Evolutionary conservation across 352 stramenopile genomes (phyloP).

Genomic region (Phytophthora lateralis): DNA sequence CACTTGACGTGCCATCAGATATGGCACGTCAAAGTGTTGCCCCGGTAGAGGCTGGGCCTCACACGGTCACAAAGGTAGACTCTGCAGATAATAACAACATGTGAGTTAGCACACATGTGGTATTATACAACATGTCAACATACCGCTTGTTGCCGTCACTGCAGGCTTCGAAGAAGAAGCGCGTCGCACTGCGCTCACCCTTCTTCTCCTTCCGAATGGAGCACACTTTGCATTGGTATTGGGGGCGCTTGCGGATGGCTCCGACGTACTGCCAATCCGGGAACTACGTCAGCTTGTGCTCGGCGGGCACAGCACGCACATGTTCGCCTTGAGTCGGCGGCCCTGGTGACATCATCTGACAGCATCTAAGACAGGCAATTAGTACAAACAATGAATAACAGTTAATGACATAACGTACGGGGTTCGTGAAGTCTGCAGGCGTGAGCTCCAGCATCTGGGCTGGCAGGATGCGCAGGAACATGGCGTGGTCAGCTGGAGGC

Average conservation of each 20-base stretch:
- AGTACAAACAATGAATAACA: neutral
- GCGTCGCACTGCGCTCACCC: slow-evolving; percentile 2
- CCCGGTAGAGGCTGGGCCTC: neutral
- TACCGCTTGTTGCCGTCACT: slow-evolving; percentile 2
- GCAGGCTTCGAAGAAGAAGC: slow-evolving; percentile 5
- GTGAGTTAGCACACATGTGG: neutral
- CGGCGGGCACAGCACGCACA: neutral
- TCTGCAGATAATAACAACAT: neutral
- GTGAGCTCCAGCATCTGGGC: slow-evolving; percentile 19
- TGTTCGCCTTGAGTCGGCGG: neutral
- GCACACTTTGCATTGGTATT: slow-evolving; percentile 1
- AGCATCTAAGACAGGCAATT: neutral
- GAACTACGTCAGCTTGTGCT: slow-evolving; percentile 4
- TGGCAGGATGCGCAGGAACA: slow-evolving; percentile 16
- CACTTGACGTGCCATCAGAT: slow-evolving; percentile 18
- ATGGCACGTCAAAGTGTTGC: slow-evolving; percentile 15
- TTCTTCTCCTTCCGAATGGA: neutral
- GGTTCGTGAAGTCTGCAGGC: neutral
- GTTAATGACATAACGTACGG: neutral
- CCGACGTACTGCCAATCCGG: neutral
- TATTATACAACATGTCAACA: neutral
- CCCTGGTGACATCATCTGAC: neutral
- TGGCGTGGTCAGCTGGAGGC: slow-evolving; percentile 3
- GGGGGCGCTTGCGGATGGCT: too few relatives aligned
- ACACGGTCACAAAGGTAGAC: neutral